Evolutionary conservation across 2,329 filamentous ascomycete genomes (phyloP).

Genomic region (Ascochyta rabiei): DNA sequence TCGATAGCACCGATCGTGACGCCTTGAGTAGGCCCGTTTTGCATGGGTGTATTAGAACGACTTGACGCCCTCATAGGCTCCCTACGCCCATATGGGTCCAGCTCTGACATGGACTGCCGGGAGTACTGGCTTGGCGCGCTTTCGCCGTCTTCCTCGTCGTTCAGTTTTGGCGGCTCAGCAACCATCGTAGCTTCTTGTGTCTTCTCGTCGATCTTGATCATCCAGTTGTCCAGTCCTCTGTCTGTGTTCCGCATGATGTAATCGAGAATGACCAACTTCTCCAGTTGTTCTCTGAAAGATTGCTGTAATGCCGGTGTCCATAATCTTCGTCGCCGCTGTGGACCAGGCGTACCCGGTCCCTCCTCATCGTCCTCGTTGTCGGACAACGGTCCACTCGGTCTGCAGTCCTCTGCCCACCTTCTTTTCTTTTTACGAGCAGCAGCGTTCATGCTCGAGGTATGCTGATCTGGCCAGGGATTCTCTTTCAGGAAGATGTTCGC

Average conservation of each 20-base stretch:
- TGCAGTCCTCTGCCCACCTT: conserved; percentile 80
- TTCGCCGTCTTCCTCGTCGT: conserved; percentile 49
- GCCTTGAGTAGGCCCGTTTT: conserved; percentile 58
- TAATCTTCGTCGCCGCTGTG: conserved; percentile 63
- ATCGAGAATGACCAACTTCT: conserved; percentile 95
- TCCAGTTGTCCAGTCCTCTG: conserved; percentile 96
- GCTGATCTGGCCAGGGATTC: conserved; percentile 95
- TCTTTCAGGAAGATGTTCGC: conserved; percentile 94
- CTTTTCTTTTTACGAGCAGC: conserved; percentile 69
- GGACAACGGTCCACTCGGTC: conserved; percentile 66
- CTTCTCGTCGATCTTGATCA: conserved; percentile 94
- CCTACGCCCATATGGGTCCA: conserved; percentile 72
- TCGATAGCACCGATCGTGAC: conserved; percentile 92
- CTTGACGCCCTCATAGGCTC: conserved; percentile 82
- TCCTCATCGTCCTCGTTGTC: conserved; percentile 66
- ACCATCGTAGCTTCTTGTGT: conserved; percentile 82
- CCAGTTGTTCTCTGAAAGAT: conserved; percentile 90
- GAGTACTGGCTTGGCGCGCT: conserved; percentile 58
- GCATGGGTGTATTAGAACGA: conserved; percentile 62
- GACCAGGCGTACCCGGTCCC: conserved; percentile 42
- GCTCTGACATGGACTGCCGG: conserved; percentile 66
- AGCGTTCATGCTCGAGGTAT: conserved; percentile 69
- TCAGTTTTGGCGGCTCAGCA: conserved; percentile 77
- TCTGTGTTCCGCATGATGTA: conserved; percentile 99
- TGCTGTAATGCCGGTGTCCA: conserved; percentile 92